Evolutionary conservation across 805 yeast species (phyloP), one percentile per base, ranked within the genome.

Genomic region (Geotrichum ghanense): DNA sequence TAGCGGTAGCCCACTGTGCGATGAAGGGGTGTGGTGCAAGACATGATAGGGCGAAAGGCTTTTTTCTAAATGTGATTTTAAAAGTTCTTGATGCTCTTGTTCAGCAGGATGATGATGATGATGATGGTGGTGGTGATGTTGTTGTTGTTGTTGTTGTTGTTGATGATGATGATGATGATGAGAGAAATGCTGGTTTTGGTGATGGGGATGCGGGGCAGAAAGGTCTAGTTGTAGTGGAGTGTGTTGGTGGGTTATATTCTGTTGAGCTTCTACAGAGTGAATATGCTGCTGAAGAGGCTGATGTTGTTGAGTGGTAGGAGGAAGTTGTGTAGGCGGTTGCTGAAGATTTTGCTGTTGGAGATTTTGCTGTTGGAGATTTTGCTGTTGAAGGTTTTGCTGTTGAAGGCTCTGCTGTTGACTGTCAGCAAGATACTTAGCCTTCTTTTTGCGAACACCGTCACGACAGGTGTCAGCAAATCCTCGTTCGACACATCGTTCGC

Each of bases 371-470:
- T 31, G 12, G 12, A n/a, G 37, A 19, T 12, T 31, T 31, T 31
- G 37, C 19, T 12, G 12, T n/a, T 31, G 37, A 19, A 6, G 12
- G 19, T 31, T 16, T 16, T 31, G 10, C 37, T 31, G 37, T 16
- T 12, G 12, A 16, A n/a, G 37, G 37, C 17, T 31, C 17, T 31
- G 37, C 19, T 31, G 12, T n/a, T 31, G 37, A 19, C 17, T 31
- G 49, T 81, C 92, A 25, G 75, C 69, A 46, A 89, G 62, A 53
- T 89, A 89, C 61, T 90, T 90, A n/a, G 70, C 70, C 66, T 84
- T 83, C 64, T 86, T 86, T 64, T 87, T 88, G 42, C 97, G 68
- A 2, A 92, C 92, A 3, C 96, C 96, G 66, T 92, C 97, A 24
- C 76, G 76, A 65, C 97, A 90, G 0, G 84, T 70, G 14, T 68